phyloP scores from a whole-genome alignment of 2,329 filamentous ascomycete species.

The Colletotrichum sp. region DNA sequence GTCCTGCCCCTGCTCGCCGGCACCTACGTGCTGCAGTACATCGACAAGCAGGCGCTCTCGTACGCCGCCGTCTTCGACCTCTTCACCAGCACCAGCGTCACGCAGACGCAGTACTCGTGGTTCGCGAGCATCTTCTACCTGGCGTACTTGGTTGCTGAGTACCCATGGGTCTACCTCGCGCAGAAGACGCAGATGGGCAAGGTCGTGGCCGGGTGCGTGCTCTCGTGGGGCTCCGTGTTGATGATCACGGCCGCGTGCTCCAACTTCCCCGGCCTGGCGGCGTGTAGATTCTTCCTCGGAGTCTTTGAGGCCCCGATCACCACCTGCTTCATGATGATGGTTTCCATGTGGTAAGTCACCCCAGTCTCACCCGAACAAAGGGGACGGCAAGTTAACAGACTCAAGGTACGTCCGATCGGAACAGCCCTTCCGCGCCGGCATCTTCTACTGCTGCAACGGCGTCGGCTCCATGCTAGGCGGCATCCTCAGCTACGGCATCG shows the following conservation, averaged over 20 bases:
- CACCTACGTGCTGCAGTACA: constrained; percentile 58
- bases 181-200: constrained; percentile 40
- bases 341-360: constrained; percentile 46
- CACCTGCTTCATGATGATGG: constrained; percentile 55
- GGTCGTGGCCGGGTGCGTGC: constrained; percentile 34
- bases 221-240: constrained; percentile 41
- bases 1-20: constrained; percentile 57
- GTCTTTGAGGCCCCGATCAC: constrained; percentile 53
- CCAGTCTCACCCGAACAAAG: accelerated
- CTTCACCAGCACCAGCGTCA: constrained; percentile 52
- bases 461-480: constrained; percentile 67
- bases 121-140: constrained; percentile 62
- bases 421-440: constrained; percentile 50
- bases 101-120: constrained; percentile 54
- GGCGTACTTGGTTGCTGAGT: constrained; percentile 48
- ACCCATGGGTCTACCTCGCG: constrained; percentile 37
- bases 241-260: constrained; percentile 45
- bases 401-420: constrained; percentile 45
- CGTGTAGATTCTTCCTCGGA: constrained; percentile 50
- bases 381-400: no score
- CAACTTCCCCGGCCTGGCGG: constrained; percentile 46
- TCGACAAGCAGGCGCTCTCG: constrained; percentile 59
- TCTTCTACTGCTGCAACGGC: constrained; percentile 49
- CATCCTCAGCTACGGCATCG: constrained; percentile 62
- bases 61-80: constrained; percentile 63